Evolutionary conservation across 768 basidiomycete species (phyloP).

Genomic region (Tylopilus sp.): DNA sequence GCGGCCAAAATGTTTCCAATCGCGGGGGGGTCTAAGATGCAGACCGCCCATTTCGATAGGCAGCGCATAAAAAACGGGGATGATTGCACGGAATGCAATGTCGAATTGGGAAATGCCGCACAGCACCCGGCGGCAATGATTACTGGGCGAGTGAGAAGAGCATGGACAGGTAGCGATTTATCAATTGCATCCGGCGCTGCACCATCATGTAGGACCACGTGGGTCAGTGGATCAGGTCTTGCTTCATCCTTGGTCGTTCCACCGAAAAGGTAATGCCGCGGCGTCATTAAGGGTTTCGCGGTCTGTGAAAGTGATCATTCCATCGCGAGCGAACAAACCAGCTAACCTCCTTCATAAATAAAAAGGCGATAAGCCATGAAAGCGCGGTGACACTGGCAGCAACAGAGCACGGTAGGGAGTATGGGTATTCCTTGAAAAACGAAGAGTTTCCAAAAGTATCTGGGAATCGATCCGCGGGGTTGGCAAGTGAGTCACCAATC

Average conservation of each 20-base stretch:
- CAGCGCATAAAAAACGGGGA: constrained; percentile 32
- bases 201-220: not conserved
- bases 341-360: constrained; percentile 55
- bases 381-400: constrained; percentile 52
- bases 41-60: constrained; percentile 31
- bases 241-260: not conserved
- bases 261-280: constrained; percentile 16
- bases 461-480: constrained; percentile 66
- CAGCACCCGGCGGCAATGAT: constrained; percentile 59
- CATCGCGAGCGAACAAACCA: not conserved
- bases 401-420: constrained; percentile 69
- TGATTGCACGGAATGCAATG: constrained; percentile 52
- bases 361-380: constrained; percentile 45
- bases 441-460: constrained; percentile 47
- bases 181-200: not conserved
- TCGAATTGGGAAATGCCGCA: constrained; percentile 59
- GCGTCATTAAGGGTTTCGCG: constrained; percentile 10
- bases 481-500: constrained; percentile 62
- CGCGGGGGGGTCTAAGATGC: constrained; percentile 19
- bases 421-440: constrained; percentile 66
- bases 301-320: too few relatives aligned
- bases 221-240: not conserved
- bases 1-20: constrained; percentile 31
- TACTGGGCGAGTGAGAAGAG: too few relatives aligned
- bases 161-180: constrained; percentile 42